Percentiles rank a stretch among this genome's conserved stretches.
Evolutionary conservation across 768 basidiomycete species (phyloP).

Genomic region (Tephrocybe rancida): DNA sequence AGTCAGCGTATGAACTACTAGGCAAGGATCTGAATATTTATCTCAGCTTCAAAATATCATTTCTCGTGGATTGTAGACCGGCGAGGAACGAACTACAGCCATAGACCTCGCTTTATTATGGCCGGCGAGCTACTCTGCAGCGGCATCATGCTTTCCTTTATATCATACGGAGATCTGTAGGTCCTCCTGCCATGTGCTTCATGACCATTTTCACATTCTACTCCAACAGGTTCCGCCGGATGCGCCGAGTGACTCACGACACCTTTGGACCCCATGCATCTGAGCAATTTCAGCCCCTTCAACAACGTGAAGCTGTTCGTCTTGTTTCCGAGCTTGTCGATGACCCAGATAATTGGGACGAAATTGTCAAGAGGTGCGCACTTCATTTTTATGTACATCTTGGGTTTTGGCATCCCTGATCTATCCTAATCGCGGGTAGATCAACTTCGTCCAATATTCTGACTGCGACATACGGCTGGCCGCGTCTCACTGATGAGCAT

Average conservation of each 20-base stretch:
- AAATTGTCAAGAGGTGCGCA: neutral
- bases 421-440: neutral
- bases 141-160: neutral
- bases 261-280: neutral
- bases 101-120: slow-evolving; percentile 4
- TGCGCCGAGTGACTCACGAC: slow-evolving; percentile 2
- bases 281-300: slow-evolving; percentile 3
- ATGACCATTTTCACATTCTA: neutral
- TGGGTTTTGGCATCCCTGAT: neutral
- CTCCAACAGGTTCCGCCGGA: slow-evolving; percentile 1
- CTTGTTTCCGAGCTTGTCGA: neutral
- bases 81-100: neutral
- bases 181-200: neutral
- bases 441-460: slow-evolving; percentile 3
- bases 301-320: slow-evolving; percentile 4
- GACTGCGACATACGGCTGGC: slow-evolving; percentile 2
- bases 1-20: neutral
- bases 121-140: neutral
- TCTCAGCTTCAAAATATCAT: no score
- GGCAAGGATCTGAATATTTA: neutral
- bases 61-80: neutral
- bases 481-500: neutral
- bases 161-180: slow-evolving; percentile 2
- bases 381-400: neutral
- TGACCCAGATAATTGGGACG: slow-evolving; percentile 2